phyloP scores from a whole-genome alignment of 345 rosid genomes.

The Luvunga scandens region DNA sequence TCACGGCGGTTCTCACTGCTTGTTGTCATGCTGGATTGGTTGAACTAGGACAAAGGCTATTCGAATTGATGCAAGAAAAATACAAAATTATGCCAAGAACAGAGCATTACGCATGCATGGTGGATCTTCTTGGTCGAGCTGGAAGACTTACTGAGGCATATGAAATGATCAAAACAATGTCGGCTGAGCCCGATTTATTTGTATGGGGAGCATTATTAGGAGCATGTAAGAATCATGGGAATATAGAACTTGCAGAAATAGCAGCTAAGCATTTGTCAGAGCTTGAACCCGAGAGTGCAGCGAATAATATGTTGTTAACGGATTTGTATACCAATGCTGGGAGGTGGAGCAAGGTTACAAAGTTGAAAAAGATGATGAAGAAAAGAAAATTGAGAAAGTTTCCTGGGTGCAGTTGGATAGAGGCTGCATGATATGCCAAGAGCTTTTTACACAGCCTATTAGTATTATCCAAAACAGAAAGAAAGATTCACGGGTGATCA shows the following conservation, averaged over 20 bases:
- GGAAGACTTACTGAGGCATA: slow-evolving; percentile 71
- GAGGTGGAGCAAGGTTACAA: slow-evolving; percentile 50
- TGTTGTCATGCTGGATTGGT: slow-evolving; percentile 74
- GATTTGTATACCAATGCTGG: slow-evolving; percentile 63
- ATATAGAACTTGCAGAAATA: slow-evolving; percentile 60
- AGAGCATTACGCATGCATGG: slow-evolving; percentile 84
- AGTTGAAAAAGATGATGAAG: slow-evolving; percentile 51
- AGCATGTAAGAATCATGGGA: slow-evolving; percentile 74
- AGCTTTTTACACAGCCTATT: neutral
- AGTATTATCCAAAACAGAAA: neutral
- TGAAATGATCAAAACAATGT: slow-evolving; percentile 52
- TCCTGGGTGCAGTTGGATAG: slow-evolving; percentile 73
- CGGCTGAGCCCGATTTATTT: slow-evolving; percentile 67
- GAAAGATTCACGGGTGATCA: too few relatives aligned
- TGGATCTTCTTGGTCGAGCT: slow-evolving; percentile 79
- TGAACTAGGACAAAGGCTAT: slow-evolving; percentile 61
- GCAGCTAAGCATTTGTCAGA: slow-evolving; percentile 59
- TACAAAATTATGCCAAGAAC: slow-evolving; percentile 58
- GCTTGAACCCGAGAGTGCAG: slow-evolving; percentile 74
- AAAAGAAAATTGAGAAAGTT: slow-evolving; percentile 40
- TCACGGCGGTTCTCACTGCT: slow-evolving; percentile 76
- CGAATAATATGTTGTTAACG: slow-evolving; percentile 49
- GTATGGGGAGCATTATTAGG: slow-evolving; percentile 93
- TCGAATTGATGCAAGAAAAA: slow-evolving; percentile 60
- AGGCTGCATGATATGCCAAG: slow-evolving; percentile 25